Percentiles rank a stretch among this genome's conserved stretches.
Conservation (phyloP, 1,139 yeast genomes). For the Zygosaccharomyces pseudobailii region DNA sequence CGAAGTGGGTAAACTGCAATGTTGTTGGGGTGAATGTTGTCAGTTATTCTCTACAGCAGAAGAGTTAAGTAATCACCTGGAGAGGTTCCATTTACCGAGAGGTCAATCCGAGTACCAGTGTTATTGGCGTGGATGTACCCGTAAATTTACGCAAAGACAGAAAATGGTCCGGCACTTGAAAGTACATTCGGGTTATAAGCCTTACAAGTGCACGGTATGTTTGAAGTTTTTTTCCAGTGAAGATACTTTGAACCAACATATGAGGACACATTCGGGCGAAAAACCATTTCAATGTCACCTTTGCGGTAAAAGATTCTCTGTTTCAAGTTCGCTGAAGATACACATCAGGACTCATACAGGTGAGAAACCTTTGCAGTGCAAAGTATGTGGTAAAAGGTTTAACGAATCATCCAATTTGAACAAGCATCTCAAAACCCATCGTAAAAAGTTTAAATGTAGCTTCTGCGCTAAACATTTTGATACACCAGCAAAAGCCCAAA, state of each 20-base stretch:
- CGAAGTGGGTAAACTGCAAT: slow-evolving; percentile 8
- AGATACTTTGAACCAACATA: slow-evolving; percentile 57
- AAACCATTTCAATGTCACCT: slow-evolving; percentile 66
- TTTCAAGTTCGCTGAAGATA: slow-evolving; percentile 49
- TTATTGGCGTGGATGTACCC: slow-evolving; percentile 72
- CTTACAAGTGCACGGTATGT: slow-evolving; percentile 65
- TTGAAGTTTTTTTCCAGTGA: slow-evolving; percentile 58
- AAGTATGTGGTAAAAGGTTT: slow-evolving; percentile 78
- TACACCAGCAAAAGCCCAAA: slow-evolving; percentile 12
- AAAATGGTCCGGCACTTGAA: slow-evolving; percentile 81
- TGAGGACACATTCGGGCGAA: slow-evolving; percentile 86
- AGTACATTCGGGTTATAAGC: slow-evolving; percentile 80
- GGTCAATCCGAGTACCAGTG: slow-evolving; percentile 71
- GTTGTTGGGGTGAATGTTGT: slow-evolving; percentile 43
- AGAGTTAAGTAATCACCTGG: slow-evolving; percentile 66
- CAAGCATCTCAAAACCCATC: slow-evolving; percentile 76
- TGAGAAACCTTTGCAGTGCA: slow-evolving; percentile 80
- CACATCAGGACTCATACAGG: slow-evolving; percentile 89
- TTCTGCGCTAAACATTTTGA: slow-evolving; percentile 51
- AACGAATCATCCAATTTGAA: slow-evolving; percentile 85
- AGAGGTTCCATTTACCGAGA: slow-evolving; percentile 62
- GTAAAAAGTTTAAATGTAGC: slow-evolving; percentile 47
- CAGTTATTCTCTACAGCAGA: slow-evolving; percentile 46
- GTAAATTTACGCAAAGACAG: slow-evolving; percentile 77
- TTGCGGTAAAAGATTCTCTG: slow-evolving; percentile 64